Percentiles rank a stretch among this genome's conserved stretches.
Evolutionary conservation across 495 filamentous ascomycete species (phyloP).

Genomic region (Penicillium bialowiezense): DNA sequence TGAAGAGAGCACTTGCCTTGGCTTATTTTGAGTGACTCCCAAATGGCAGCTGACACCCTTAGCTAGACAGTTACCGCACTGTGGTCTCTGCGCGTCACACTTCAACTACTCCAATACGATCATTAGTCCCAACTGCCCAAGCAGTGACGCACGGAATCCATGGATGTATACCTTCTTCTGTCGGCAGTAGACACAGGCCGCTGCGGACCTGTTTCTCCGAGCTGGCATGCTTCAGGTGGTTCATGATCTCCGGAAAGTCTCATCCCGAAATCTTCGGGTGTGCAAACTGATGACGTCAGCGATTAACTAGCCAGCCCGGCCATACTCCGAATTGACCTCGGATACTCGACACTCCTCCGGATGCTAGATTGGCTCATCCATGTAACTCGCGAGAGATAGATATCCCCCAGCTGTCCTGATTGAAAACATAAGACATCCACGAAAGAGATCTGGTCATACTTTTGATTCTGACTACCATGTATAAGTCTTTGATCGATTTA

Average conservation of each 20-base stretch:
- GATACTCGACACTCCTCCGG: no score
- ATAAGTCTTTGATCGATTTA: no score
- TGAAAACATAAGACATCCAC: no score
- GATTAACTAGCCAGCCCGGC: no score
- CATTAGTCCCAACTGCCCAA: background rate
- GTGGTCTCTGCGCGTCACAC: slow-evolving; percentile 26
- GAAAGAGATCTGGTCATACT: no score
- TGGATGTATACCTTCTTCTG: slow-evolving; percentile 23
- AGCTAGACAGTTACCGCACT: slow-evolving; percentile 23
- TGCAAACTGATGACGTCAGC: slow-evolving; percentile 9
- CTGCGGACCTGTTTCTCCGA: slow-evolving; percentile 23
- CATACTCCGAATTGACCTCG: no score
- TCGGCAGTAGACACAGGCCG: slow-evolving; percentile 28
- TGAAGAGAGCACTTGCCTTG: slow-evolving; percentile 19
- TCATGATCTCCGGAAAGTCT: slow-evolving; percentile 1
- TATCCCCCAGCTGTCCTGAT: no score
- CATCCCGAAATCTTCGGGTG: slow-evolving; percentile 2
- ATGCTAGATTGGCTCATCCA: no score
- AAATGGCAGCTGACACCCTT: slow-evolving; percentile 23
- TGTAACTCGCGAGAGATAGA: no score
- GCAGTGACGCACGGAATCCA: background rate
- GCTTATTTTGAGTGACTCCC: slow-evolving; percentile 16
- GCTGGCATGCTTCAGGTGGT: slow-evolving; percentile 12
- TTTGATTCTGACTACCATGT: no score
- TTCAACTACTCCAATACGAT: slow-evolving; percentile 19